Conservation (phyloP, 345 rosid genomes). For the Populus ilicifolia region DNA sequence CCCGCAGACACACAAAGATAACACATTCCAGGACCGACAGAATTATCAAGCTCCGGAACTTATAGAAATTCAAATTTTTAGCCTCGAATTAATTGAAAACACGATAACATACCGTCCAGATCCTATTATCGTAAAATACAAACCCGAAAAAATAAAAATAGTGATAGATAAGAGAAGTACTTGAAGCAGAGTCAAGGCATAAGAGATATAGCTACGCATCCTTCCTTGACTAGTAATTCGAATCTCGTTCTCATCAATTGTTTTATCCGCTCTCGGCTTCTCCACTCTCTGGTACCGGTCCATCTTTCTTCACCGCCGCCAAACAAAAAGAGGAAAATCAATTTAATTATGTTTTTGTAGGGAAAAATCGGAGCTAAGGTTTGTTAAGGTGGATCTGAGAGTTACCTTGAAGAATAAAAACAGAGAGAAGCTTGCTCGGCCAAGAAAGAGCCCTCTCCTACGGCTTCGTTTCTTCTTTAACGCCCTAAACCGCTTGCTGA, state of each 20-base stretch:
- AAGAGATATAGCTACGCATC: slow-evolving; percentile 80
- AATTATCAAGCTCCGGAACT: neutral
- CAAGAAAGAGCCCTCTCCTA: slow-evolving; percentile 54
- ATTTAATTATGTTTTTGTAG: neutral
- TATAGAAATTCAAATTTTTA: neutral
- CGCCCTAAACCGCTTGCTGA: slow-evolving; percentile 13
- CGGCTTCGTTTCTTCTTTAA: slow-evolving; percentile 63
- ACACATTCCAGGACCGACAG: neutral
- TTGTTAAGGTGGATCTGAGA: slow-evolving; percentile 25
- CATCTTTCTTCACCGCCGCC: slow-evolving; percentile 37
- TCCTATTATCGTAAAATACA: neutral
- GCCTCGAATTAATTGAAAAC: neutral
- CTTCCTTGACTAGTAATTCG: slow-evolving; percentile 83
- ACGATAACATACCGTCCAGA: neutral
- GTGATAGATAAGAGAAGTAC: slow-evolving; percentile 24
- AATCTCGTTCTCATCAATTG: slow-evolving; percentile 86
- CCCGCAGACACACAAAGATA: neutral
- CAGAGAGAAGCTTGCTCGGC: slow-evolving; percentile 22
- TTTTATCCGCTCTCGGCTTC: slow-evolving; percentile 69
- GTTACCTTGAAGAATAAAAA: neutral
- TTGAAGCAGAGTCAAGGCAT: slow-evolving; percentile 80
- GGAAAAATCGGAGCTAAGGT: slow-evolving; percentile 3
- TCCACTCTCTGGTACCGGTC: slow-evolving; percentile 75
- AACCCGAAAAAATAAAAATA: neutral
- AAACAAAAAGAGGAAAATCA: neutral